Conservation (phyloP, 2,329 filamentous ascomycete species). For the Fusarium subglutinans region DNA sequence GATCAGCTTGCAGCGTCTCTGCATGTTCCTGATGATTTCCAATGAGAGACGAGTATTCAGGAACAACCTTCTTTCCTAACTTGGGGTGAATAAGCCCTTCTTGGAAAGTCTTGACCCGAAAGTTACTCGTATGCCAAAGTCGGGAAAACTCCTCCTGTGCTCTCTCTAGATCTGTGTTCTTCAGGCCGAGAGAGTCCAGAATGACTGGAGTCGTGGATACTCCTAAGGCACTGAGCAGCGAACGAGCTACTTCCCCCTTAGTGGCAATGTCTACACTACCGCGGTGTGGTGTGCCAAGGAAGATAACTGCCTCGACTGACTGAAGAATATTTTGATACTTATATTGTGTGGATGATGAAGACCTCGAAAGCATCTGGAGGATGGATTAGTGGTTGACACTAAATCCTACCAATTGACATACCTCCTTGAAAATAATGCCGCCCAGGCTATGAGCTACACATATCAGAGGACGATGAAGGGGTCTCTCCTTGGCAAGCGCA, state of each 20-base stretch:
- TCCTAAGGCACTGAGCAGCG: not conserved
- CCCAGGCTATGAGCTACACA: not conserved
- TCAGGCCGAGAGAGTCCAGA: not conserved
- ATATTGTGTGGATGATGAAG: accelerated
- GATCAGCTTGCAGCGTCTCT: not conserved
- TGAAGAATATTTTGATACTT: not conserved
- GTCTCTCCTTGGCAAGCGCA: accelerated
- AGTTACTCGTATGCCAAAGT: not conserved
- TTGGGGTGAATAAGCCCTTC: not conserved
- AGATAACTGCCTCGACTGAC: not conserved
- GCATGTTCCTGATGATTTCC: not conserved
- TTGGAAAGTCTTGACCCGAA: not conserved
- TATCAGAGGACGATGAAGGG: not conserved
- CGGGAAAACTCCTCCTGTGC: not conserved
- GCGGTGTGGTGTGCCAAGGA: not conserved
- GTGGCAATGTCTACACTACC: not conserved
- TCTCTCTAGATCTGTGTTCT: not conserved
- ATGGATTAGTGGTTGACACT: accelerated
- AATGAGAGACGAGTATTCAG: not conserved
- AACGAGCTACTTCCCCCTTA: not conserved
- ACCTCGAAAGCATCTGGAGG: accelerated
- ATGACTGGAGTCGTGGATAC: not conserved
- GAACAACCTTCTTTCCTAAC: not conserved
- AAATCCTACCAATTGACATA: accelerated
- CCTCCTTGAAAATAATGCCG: not conserved